Base-by-base conservation (phyloP, 805 yeast genomes). In the Kazachstania kunashirensis region DNA sequence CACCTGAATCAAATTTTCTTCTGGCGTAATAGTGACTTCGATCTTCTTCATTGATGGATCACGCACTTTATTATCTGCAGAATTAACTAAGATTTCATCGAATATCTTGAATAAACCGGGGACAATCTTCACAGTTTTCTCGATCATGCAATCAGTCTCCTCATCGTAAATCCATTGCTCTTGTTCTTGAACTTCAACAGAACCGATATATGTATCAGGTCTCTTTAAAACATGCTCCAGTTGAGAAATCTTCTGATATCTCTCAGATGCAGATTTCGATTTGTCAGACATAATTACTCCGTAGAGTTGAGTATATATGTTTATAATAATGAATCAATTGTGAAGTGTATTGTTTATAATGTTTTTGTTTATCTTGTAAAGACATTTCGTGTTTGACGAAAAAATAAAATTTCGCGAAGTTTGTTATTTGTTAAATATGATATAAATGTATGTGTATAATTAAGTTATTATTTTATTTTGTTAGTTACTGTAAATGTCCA, bases 121-220 rank as follows among this genome's bases (percentile, higher is more conserved):
- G 9, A 92, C 97, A 46, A 88, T 82, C 31, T 68, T 73, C 19
- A 92, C 95, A 1, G 53, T 56, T 43, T 65, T 72, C 44, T 68
- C 73, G 12, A 55, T 70, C 83, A 82, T 76, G 10, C 73, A 63
- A 33, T 73, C 70, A 1, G 71, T 64, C 31, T 72, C 79, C 31
- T 73, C 77, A 55, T 86, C 84, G 50, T 70, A 79, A 26, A 85
- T 71, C 98, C 98, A 92, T 75, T 84, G 80, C 35, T 75, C 76
- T 37, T 80, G 72, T 38, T 76, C 79, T 37, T 81, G 77, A 37
- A 71, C 73, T 62, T 92, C 99, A 17, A 88, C 81, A 2, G 96
- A 86, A 5, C 99, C 99, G 49, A 92, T 79, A 62, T 92, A 92
- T 3, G 98, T 89, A 59, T 92, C 99, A 1, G 99, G 99, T 61